phyloP scores from a whole-genome alignment of 768 basidiomycete species.

The Pulveroboletus frians region DNA sequence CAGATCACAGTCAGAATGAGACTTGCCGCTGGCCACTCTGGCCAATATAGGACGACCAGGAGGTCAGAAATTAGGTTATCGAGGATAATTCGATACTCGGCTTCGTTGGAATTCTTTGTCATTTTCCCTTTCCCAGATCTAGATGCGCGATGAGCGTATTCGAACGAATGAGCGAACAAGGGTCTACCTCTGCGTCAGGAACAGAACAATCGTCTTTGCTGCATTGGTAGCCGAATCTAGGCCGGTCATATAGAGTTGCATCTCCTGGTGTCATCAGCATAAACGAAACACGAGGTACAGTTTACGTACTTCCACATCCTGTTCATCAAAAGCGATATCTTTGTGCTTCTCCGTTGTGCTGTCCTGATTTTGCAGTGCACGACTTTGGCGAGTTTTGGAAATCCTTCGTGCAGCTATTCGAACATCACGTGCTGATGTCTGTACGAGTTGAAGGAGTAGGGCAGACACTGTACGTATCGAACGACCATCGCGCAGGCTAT shows the following conservation, averaged over 20 bases:
- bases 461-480: slow-evolving; percentile 94
- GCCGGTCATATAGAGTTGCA: slow-evolving; percentile 63
- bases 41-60: slow-evolving; percentile 84
- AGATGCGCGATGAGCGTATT: slow-evolving; percentile 1
- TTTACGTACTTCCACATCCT: slow-evolving; percentile 52
- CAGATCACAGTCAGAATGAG: slow-evolving; percentile 75
- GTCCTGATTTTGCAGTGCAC: slow-evolving; percentile 60
- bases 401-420: slow-evolving; percentile 60
- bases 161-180: neutral
- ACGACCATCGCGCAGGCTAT: slow-evolving; percentile 83
- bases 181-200: slow-evolving; percentile 60
- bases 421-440: slow-evolving; percentile 90
- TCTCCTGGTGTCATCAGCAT: slow-evolving; percentile 44
- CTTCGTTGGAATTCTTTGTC: slow-evolving; percentile 88
- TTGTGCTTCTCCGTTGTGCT: slow-evolving; percentile 44
- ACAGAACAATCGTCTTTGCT: slow-evolving; percentile 77
- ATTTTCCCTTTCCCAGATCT: slow-evolving; percentile 84
- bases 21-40: slow-evolving; percentile 95
- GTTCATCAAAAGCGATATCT: slow-evolving; percentile 60
- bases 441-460: slow-evolving; percentile 89
- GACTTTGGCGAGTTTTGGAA: slow-evolving; percentile 57
- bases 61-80: slow-evolving; percentile 89
- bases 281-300: neutral
- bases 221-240: slow-evolving; percentile 80
- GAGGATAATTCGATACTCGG: slow-evolving; percentile 89